Percentiles rank a stretch among this genome's conserved stretches.
Conservation (phyloP, 2,329 filamentous ascomycete genomes). For the Alternaria angustiovoidea region DNA sequence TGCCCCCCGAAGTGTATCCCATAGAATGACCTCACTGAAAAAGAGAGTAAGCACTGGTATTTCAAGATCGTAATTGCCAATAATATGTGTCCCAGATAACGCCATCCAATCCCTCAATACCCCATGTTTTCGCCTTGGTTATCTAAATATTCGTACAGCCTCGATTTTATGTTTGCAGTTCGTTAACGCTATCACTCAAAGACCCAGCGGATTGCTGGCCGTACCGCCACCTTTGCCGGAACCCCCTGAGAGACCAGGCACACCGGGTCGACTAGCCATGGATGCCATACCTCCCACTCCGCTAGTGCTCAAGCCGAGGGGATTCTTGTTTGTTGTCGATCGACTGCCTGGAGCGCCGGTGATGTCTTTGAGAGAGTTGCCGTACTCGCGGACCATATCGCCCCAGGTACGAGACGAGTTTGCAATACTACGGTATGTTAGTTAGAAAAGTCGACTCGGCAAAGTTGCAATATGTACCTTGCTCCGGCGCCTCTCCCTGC, state of each 20-base stretch:
- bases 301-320: conserved; percentile 53
- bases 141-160: background rate
- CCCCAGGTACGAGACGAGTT: conserved; percentile 57
- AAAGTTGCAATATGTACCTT: conserved; percentile 9
- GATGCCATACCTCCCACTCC: conserved; percentile 39
- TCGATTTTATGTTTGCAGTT: background rate
- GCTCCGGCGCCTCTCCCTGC: conserved; percentile 18
- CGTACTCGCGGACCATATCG: conserved; percentile 58
- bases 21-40: background rate
- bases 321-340: conserved; percentile 56
- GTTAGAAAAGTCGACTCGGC: background rate
- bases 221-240: conserved; percentile 41
- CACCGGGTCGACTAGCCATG: conserved; percentile 32
- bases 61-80: background rate
- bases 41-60: background rate
- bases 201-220: conserved; percentile 54
- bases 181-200: conserved; percentile 28
- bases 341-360: conserved; percentile 56
- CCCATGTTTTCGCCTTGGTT: background rate
- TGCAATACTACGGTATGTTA: conserved; percentile 49
- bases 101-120: background rate
- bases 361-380: conserved; percentile 59
- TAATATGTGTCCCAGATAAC: background rate
- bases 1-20: background rate
- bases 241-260: conserved; percentile 20